Evolutionary conservation across 2,329 filamentous ascomycete species (phyloP).

Genomic region (Thermothelomyces thermophilus): DNA sequence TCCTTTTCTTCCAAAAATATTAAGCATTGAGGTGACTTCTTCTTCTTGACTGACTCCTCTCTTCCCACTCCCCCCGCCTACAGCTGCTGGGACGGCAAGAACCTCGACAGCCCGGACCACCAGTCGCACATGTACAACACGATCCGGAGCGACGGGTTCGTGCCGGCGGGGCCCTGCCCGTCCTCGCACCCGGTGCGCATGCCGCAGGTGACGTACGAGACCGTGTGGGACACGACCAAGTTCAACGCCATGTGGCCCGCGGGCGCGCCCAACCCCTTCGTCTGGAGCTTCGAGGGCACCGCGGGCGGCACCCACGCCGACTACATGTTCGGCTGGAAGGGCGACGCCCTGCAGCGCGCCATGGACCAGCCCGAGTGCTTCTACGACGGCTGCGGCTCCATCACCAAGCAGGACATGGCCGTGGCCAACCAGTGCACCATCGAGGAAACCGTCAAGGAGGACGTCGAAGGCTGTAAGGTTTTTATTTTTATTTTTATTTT

Average conservation of each 20-base stretch:
- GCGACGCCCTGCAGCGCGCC: constrained; percentile 27
- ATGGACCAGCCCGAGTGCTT: constrained; percentile 31
- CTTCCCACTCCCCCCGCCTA: too few species aligned
- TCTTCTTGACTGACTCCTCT: background rate
- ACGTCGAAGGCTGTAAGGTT: constrained; percentile 29
- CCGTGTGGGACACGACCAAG: constrained; percentile 32
- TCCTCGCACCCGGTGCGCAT: constrained; percentile 30
- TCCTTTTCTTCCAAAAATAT: background rate
- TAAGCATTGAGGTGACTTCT: too few species aligned
- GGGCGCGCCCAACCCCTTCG: constrained; percentile 24
- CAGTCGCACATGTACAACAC: constrained; percentile 29
- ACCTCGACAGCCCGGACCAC: constrained; percentile 34
- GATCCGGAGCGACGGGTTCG: constrained; percentile 21
- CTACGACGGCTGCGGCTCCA: constrained; percentile 29
- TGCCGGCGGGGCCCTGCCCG: constrained; percentile 25
- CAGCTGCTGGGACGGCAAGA: constrained; percentile 44
- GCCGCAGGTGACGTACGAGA: constrained; percentile 34
- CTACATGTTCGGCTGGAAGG: constrained; percentile 21
- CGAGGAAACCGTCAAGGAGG: constrained; percentile 26
- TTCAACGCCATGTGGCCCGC: constrained; percentile 28
- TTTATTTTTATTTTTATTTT: background rate
- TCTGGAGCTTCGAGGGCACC: constrained; percentile 26
- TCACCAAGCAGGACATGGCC: constrained; percentile 29
- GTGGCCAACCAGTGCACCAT: constrained; percentile 30
- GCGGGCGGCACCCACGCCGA: constrained; percentile 24